Evolutionary conservation across 108 stramenopile genomes (phyloP), one percentile per base, ranked within the genome.

Genomic region (Pelagomonas calceolata): DNA sequence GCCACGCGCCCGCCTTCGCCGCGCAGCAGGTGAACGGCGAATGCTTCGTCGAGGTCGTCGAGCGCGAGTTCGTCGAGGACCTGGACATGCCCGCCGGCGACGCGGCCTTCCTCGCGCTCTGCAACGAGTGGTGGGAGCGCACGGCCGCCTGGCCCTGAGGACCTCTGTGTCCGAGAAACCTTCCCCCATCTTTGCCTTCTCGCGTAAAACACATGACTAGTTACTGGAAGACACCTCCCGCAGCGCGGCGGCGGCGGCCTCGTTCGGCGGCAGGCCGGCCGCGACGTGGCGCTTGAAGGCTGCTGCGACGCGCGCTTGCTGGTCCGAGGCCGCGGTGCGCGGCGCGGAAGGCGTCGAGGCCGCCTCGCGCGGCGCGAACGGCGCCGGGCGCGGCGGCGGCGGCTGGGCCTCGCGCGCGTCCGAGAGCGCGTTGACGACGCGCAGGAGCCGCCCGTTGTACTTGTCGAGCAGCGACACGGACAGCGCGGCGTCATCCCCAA

Each of bases 401-500:
- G 39, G 39, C 39, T 43, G 9, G 21, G 14, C 21, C 26, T 16
- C 51, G 21, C 51, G 51, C 51, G 3, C 51, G 51, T 60, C 51
- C 21, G 51, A 60, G 51, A 60, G 51, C 21, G 51, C 51, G 51
- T 60, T 60, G 51, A 60, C 51, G 51, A 60, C 51, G 51, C 51
- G 51, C 21, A 60, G 51, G 7, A 60, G 51, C 21, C 51, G 51
- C 21, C 51, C 51, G 21, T 12, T 3, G 51, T 60, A 60, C 7
- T 26, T 4, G 21, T 60, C 51, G 7, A 60, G 51, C 21, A 60
- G 51, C 21, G 51, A 17, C 21, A 60, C 51, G 51, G 7, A 26
- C 3, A 1, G 51, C 21, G 21, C 10, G 21, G 51, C 21, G 51
- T 60, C 51, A 1, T 60, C 51, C 21, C 3, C 3, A 26, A 60